Conservation (phyloP, 177 flowering plant species). For the Vitis hybrid region DNA sequence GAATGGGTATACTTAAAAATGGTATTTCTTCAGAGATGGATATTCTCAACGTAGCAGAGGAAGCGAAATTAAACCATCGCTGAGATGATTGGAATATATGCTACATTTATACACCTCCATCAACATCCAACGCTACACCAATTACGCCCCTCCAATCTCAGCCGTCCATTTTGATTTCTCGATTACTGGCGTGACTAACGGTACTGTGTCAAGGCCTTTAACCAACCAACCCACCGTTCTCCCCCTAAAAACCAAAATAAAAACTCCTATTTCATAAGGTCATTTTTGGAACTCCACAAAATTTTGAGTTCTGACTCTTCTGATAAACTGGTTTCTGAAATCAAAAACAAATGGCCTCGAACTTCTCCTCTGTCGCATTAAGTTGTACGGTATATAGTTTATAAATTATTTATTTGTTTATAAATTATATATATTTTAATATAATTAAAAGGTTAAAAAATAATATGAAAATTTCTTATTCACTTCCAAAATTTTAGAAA, state of each 20-base stretch:
- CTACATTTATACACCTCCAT: slow-evolving; percentile 32
- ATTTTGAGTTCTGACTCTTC: no score
- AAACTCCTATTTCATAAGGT: neutral
- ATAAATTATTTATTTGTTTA: no score
- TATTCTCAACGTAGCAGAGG: slow-evolving; percentile 28
- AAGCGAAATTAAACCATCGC: slow-evolving; percentile 17
- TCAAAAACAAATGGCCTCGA: no score
- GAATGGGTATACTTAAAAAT: neutral
- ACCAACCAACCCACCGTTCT: neutral
- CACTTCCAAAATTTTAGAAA: no score
- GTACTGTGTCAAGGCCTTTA: neutral
- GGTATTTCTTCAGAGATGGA: slow-evolving; percentile 32
- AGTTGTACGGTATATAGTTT: no score
- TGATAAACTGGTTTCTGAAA: no score
- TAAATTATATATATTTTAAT: no score
- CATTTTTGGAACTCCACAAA: neutral
- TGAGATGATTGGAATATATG: slow-evolving; percentile 29
- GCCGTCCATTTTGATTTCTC: slow-evolving; percentile 22
- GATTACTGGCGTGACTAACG: slow-evolving; percentile 43
- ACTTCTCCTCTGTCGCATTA: no score
- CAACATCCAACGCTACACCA: neutral
- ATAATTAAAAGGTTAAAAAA: no score
- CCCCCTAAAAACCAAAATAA: neutral
- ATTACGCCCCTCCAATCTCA: slow-evolving; percentile 16
- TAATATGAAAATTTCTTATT: no score